A percentile compares a stretch with the other conserved stretches of the same genome.
Evolutionary conservation across 768 basidiomycete genomes (phyloP).

Genomic region (Strobilomyces confusus): DNA sequence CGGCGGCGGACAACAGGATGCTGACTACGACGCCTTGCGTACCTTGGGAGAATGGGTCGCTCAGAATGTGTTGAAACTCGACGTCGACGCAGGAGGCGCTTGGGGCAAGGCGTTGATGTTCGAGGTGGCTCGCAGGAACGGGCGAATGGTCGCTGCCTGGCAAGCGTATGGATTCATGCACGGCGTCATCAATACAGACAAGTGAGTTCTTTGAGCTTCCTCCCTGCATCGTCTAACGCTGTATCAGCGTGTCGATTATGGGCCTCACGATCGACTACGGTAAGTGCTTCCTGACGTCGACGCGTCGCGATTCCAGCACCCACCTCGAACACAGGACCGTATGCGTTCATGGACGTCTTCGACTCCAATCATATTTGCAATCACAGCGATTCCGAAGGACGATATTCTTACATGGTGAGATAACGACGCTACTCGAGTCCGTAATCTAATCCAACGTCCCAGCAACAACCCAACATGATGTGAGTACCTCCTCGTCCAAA

Average conservation of each 20-base stretch:
- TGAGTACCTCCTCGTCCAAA: conserved; percentile 31
- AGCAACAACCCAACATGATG: conserved; percentile 82
- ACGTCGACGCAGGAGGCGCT: conserved; percentile 42
- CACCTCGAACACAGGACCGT: conserved; percentile 56
- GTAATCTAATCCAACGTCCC: conserved; percentile 4
- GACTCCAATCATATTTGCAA: conserved; percentile 87
- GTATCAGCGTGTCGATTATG: conserved; percentile 62
- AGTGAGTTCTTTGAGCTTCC: conserved; percentile 42
- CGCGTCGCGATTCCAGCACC: background rate
- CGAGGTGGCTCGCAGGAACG: conserved; percentile 82
- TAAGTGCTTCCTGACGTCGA: conserved; percentile 15
- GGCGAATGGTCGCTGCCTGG: conserved; percentile 92
- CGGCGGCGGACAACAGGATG: conserved; percentile 71
- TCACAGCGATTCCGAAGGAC: conserved; percentile 73
- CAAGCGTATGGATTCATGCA: conserved; percentile 95
- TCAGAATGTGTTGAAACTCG: conserved; percentile 51
- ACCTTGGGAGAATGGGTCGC: conserved; percentile 74
- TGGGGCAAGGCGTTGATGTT: conserved; percentile 74
- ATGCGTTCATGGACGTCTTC: conserved; percentile 94
- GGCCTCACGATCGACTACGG: conserved; percentile 80
- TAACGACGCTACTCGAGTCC: background rate
- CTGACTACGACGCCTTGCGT: conserved; percentile 72
- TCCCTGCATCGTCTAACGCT: conserved; percentile 4
- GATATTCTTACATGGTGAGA: conserved; percentile 66
- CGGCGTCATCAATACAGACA: conserved; percentile 97